Conservation (phyloP, 257 asterid species). For the Nicotiana tabacum region DNA sequence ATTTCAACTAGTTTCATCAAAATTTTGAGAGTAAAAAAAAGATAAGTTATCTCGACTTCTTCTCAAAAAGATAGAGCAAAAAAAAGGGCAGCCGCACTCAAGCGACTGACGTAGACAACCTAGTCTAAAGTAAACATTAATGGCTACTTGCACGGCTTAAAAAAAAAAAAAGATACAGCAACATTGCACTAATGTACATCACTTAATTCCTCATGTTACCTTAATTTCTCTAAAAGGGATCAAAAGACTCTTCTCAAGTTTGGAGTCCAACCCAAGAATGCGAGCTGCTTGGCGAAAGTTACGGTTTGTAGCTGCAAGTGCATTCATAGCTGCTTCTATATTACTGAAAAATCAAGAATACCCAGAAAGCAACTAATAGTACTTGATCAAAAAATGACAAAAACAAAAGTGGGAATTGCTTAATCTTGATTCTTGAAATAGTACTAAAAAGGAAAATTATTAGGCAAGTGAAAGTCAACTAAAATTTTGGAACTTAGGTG, state of each 20-base stretch:
- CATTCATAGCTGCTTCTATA: slow-evolving; percentile 50
- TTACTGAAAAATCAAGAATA: not conserved
- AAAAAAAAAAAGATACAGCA: not conserved
- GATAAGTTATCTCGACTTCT: not conserved
- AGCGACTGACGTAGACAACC: too few species aligned
- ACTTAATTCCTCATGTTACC: slow-evolving; percentile 30
- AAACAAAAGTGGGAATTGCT: not conserved
- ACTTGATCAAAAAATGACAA: not conserved
- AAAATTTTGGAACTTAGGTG: too few species aligned
- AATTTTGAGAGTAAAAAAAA: not conserved
- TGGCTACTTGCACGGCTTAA: too few species aligned
- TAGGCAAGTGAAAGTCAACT: not conserved
- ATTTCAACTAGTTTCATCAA: not conserved
- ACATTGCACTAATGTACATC: not conserved
- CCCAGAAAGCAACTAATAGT: not conserved
- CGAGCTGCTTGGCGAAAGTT: slow-evolving; percentile 92
- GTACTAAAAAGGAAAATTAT: not conserved
- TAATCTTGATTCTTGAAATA: not conserved
- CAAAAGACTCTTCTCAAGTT: slow-evolving; percentile 81
- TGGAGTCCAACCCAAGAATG: slow-evolving; percentile 76
- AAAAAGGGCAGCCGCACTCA: not conserved
- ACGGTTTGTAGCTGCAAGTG: slow-evolving; percentile 90
- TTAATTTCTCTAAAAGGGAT: slow-evolving; percentile 94
- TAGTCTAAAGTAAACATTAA: too few species aligned
- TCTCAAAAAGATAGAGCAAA: not conserved